phyloP scores from a whole-genome alignment of 306 rosid species.

The Albizia julibrissin region DNA sequence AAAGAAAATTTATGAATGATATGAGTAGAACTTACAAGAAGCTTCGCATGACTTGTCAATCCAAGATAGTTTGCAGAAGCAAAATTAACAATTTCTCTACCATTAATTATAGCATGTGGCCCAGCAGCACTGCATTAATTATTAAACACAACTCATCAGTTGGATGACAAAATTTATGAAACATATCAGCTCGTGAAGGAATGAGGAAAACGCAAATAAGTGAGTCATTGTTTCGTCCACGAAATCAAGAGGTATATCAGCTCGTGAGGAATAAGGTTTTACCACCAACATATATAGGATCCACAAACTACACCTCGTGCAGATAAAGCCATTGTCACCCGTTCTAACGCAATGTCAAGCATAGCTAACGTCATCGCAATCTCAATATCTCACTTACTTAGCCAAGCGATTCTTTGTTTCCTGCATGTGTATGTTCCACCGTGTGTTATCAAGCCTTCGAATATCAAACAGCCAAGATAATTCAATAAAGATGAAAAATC shows the following conservation, averaged over 20 bases:
- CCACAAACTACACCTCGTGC: background rate
- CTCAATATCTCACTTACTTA: background rate
- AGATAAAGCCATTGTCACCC: background rate
- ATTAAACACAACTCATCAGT: constrained; percentile 33
- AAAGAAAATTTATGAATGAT: constrained; percentile 14
- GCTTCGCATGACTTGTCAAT: constrained; percentile 74
- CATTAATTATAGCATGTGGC: constrained; percentile 73
- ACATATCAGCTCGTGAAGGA: background rate
- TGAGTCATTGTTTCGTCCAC: background rate
- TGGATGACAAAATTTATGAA: background rate
- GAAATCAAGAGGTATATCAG: background rate
- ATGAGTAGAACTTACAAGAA: constrained; percentile 64
- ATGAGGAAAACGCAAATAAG: background rate
- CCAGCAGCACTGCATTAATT: constrained; percentile 82
- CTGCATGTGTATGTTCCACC: background rate
- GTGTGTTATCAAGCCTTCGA: background rate
- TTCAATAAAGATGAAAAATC: background rate
- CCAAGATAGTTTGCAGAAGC: constrained; percentile 99
- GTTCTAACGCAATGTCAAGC: background rate
- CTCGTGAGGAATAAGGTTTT: background rate
- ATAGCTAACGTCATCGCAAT: background rate
- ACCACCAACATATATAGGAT: background rate
- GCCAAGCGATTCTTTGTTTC: background rate
- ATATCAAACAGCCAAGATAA: background rate
- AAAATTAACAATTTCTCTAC: constrained; percentile 91